A percentile compares a stretch with the other conserved stretches of the same genome.
phyloP scores from a whole-genome alignment of 2,329 filamentous ascomycete genomes.

The Alternaria arbusti region DNA sequence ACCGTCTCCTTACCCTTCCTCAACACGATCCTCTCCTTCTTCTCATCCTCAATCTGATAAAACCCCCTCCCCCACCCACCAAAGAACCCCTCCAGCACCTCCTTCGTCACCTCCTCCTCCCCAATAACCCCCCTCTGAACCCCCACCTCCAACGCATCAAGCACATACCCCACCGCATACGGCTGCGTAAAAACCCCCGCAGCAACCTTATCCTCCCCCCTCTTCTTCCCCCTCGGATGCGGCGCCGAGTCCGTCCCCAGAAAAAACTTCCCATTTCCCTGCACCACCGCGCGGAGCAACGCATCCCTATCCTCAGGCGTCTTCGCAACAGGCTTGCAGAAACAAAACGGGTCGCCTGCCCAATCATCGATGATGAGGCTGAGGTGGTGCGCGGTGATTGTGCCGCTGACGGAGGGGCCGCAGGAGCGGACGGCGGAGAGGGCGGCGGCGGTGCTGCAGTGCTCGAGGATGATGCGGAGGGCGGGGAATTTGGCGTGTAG shows the following conservation, averaged over 20 bases:
- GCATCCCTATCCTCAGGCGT: conserved; percentile 75
- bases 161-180: conserved; percentile 69
- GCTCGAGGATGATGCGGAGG: conserved; percentile 73
- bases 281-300: conserved; percentile 66
- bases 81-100: conserved; percentile 65
- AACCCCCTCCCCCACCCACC: conserved; percentile 63
- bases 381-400: conserved; percentile 87
- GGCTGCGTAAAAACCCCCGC: conserved; percentile 84
- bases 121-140: conserved; percentile 61
- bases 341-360: conserved; percentile 73
- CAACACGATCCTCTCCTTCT: conserved; percentile 61
- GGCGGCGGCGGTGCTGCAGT: conserved; percentile 85
- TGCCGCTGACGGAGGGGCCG: conserved; percentile 77
- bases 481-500: conserved; percentile 78
- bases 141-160: conserved; percentile 69
- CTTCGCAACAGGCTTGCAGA: conserved; percentile 73
- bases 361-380: conserved; percentile 80
- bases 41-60: conserved; percentile 59
- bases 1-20: conserved; percentile 64
- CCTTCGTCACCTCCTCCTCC: conserved; percentile 61
- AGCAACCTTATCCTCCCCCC: conserved; percentile 59
- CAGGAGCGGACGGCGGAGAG: conserved; percentile 78
- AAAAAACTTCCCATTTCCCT: conserved; percentile 71
- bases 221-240: conserved; percentile 67
- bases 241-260: conserved; percentile 77